Evolutionary conservation across 768 basidiomycete genomes (phyloP).

Genomic region (Podaxis mareebaensis): DNA sequence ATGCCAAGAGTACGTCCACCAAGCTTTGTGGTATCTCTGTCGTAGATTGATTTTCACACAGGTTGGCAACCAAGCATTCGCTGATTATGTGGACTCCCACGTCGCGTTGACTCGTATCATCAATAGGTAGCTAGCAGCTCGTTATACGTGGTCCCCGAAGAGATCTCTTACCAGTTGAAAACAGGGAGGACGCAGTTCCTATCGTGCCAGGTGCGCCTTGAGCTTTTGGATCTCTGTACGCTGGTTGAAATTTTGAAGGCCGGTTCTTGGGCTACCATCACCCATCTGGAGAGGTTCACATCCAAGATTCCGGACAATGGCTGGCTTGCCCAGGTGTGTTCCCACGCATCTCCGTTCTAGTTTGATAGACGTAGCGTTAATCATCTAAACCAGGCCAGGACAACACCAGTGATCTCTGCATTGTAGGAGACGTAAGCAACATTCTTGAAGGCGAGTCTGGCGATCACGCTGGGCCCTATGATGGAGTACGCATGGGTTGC

Average conservation of each 20-base stretch:
- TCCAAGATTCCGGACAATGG: constrained; percentile 45
- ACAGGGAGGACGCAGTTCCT: constrained; percentile 39
- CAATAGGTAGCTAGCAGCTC: constrained; percentile 38
- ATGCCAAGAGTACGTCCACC: constrained; percentile 32
- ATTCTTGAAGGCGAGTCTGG: constrained; percentile 42
- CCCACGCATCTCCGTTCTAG: background rate
- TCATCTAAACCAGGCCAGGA: constrained; percentile 52
- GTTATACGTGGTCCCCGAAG: background rate
- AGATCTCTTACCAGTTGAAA: background rate
- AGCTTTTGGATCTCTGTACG: constrained; percentile 12
- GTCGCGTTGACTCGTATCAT: constrained; percentile 52
- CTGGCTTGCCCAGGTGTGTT: constrained; percentile 50
- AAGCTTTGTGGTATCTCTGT: background rate
- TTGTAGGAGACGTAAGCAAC: constrained; percentile 50
- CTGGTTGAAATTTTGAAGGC: constrained; percentile 28
- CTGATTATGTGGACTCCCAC: constrained; percentile 52
- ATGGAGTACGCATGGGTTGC: constrained; percentile 12
- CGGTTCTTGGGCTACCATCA: constrained; percentile 46
- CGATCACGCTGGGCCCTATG: constrained; percentile 39
- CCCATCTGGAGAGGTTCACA: constrained; percentile 42
- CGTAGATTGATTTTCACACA: background rate
- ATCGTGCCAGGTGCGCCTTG: constrained; percentile 36
- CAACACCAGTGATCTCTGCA: constrained; percentile 52
- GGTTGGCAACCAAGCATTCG: constrained; percentile 56
- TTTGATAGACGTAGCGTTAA: constrained; percentile 1